These are phyloP conservation scores for Hanseniaspora mollemarum DNA, from an alignment of 805 yeast species.

Conservation along the genomic window DNA sequence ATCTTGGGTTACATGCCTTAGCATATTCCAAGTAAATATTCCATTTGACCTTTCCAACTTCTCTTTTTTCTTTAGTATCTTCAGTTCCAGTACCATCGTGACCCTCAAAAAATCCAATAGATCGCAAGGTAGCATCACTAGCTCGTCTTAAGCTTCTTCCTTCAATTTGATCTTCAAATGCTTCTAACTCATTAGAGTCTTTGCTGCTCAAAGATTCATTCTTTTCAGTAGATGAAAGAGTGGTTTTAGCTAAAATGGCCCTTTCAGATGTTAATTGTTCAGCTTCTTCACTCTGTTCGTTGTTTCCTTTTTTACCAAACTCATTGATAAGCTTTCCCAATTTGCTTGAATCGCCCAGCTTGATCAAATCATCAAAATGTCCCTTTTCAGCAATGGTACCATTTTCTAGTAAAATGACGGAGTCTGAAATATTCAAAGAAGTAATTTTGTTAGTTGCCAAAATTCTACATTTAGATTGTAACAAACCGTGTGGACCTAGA, in stretches of 20 bases:
- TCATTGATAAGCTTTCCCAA: conserved; percentile 47
- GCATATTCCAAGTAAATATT: conserved; percentile 72
- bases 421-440: conserved; percentile 64
- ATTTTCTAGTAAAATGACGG: conserved; percentile 54
- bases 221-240: conserved; percentile 19
- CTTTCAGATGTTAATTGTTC: neutral
- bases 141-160: conserved; percentile 48
- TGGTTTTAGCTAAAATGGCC: conserved; percentile 16
- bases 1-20: conserved; percentile 65
- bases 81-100: conserved; percentile 32
- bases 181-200: conserved; percentile 27
- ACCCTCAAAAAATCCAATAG: conserved; percentile 26
- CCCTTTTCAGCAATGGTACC: conserved; percentile 63
- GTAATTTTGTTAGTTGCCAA: conserved; percentile 80
- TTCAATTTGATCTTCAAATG: conserved; percentile 27
- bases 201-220: conserved; percentile 23
- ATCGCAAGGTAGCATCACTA: conserved; percentile 35
- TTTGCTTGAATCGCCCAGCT: conserved; percentile 35
- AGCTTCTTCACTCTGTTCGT: conserved; percentile 23
- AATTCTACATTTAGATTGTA: conserved; percentile 60
- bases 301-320: conserved; percentile 42
- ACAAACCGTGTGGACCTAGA: conserved; percentile 66
- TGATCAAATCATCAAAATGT: conserved; percentile 35
- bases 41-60: conserved; percentile 91
- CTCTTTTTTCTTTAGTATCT: conserved; percentile 57